Evolutionary conservation across 208 protist species (phyloP).

Genomic region (Lotmaria passim): DNA sequence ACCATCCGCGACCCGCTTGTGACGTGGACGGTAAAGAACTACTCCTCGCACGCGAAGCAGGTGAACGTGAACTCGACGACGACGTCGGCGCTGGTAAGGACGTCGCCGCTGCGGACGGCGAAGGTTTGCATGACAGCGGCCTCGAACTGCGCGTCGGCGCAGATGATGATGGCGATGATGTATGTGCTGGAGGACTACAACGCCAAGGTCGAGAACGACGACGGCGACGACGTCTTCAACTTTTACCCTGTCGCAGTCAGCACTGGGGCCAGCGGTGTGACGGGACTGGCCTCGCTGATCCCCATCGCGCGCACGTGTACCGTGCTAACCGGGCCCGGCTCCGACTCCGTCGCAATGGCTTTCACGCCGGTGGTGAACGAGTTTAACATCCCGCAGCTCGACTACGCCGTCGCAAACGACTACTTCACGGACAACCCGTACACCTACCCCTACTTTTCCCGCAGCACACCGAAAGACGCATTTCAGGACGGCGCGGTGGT

Average conservation of each 20-base stretch:
- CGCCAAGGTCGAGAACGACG: slow-evolving; percentile 25
- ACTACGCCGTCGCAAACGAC: slow-evolving; percentile 73
- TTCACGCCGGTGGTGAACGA: slow-evolving; percentile 84
- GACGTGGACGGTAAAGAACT: slow-evolving; percentile 57
- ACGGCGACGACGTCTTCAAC: slow-evolving; percentile 39
- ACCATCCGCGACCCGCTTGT: slow-evolving; percentile 54
- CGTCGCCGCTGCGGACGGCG: slow-evolving; percentile 64
- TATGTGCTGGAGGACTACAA: slow-evolving; percentile 65
- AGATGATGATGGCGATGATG: slow-evolving; percentile 64
- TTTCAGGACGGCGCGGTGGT: slow-evolving; percentile 63
- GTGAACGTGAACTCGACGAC: slow-evolving; percentile 41
- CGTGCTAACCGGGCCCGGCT: slow-evolving; percentile 71
- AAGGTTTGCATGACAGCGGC: slow-evolving; percentile 81
- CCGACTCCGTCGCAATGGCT: slow-evolving; percentile 48
- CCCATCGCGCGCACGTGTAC: slow-evolving; percentile 71
- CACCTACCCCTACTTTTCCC: slow-evolving; percentile 83
- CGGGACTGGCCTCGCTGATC: slow-evolving; percentile 69
- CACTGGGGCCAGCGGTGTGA: slow-evolving; percentile 71
- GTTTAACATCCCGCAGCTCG: slow-evolving; percentile 73
- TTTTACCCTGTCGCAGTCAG: slow-evolving; percentile 69
- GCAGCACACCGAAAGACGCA: slow-evolving; percentile 54
- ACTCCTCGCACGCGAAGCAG: slow-evolving; percentile 34
- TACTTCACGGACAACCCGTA: slow-evolving; percentile 61
- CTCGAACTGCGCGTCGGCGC: slow-evolving; percentile 53
- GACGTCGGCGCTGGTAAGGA: slow-evolving; percentile 46